Evolutionary conservation across 805 yeast genomes (phyloP).

Genomic region (Peterozyma toletana): DNA sequence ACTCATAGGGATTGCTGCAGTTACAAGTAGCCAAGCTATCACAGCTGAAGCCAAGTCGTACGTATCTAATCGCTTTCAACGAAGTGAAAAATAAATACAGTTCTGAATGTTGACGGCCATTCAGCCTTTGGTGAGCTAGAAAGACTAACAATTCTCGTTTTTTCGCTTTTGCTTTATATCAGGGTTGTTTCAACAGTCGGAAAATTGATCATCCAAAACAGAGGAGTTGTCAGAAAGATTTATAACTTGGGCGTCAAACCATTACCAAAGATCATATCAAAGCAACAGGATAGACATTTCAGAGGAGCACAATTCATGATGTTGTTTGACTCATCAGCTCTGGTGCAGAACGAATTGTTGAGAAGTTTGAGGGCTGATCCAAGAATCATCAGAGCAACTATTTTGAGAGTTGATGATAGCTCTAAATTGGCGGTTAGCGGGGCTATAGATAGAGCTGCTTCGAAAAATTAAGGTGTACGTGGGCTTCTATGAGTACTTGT

Average conservation of each 20-base stretch:
- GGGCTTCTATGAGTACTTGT: no score
- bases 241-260: slow-evolving; percentile 72
- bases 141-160: slow-evolving; percentile 24
- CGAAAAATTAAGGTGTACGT: not conserved
- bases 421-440: slow-evolving; percentile 48
- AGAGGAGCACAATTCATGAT: slow-evolving; percentile 85
- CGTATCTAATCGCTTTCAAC: slow-evolving; percentile 8
- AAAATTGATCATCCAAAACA: slow-evolving; percentile 71
- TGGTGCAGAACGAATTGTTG: slow-evolving; percentile 79
- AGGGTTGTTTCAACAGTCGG: slow-evolving; percentile 54
- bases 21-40: slow-evolving; percentile 45
- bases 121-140: not conserved
- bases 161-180: not conserved
- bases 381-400: slow-evolving; percentile 74
- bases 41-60: slow-evolving; percentile 58
- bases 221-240: slow-evolving; percentile 88
- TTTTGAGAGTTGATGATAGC: slow-evolving; percentile 55
- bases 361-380: slow-evolving; percentile 84
- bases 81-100: slow-evolving; percentile 7
- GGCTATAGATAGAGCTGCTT: slow-evolving; percentile 40
- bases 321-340: slow-evolving; percentile 80
- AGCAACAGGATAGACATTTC: slow-evolving; percentile 83
- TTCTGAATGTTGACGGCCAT: slow-evolving; percentile 18
- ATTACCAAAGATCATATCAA: slow-evolving; percentile 74
- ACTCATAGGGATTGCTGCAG: slow-evolving; percentile 83